phyloP scores from a whole-genome alignment of 768 basidiomycete species.

The Clavulina sp. region DNA sequence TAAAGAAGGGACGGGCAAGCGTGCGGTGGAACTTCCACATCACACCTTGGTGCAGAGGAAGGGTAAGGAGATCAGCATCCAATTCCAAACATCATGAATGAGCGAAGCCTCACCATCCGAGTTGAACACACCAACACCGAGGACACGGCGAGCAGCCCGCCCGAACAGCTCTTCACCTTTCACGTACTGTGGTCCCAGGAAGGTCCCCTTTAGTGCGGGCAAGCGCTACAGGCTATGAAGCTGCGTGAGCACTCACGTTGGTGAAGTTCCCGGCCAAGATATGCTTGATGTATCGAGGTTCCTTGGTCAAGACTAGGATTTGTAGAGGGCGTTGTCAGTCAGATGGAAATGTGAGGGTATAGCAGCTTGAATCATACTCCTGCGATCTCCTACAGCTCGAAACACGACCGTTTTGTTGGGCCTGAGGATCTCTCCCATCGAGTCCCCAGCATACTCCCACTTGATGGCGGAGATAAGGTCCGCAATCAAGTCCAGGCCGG shows the following conservation, averaged over 20 bases:
- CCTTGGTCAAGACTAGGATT: too few relatives aligned
- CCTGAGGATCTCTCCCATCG: too few relatives aligned
- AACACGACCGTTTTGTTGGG: too few relatives aligned
- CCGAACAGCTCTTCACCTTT: background rate
- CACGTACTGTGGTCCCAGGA: conserved; percentile 10
- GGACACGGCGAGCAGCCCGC: conserved; percentile 15
- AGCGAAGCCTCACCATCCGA: conserved; percentile 21
- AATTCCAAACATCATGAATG: background rate
- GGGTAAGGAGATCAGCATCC: background rate
- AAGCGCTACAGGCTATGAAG: too few relatives aligned
- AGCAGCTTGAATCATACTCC: too few relatives aligned
- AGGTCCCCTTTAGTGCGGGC: background rate
- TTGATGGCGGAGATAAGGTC: too few relatives aligned
- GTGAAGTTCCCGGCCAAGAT: conserved; percentile 45
- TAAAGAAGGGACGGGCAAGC: conserved; percentile 59
- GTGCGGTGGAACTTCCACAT: conserved; percentile 60
- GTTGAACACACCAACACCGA: conserved; percentile 48
- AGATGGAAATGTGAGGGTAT: too few relatives aligned
- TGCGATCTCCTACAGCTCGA: too few relatives aligned
- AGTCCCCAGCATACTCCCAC: too few relatives aligned
- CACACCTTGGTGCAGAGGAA: background rate
- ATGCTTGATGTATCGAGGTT: conserved; percentile 35
- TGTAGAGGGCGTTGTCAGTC: too few relatives aligned
- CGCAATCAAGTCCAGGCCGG: too few relatives aligned
- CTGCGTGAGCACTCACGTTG: conserved; percentile 29